Base-by-base conservation (phyloP, 257 asterid species). In the Salvia hispanica region DNA sequence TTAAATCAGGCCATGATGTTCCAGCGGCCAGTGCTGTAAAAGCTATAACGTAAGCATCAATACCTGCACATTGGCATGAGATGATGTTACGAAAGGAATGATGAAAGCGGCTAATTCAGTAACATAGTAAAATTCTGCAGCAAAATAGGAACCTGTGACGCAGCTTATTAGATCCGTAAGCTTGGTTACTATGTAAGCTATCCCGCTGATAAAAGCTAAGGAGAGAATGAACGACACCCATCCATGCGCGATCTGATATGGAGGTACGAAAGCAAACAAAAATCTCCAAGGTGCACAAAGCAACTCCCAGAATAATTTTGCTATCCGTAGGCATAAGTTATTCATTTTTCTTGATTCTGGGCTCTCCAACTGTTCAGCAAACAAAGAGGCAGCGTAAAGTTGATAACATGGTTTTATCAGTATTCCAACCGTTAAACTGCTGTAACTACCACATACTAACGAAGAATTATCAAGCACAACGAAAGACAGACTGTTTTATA, bases 1-100 rank as follows among this genome's bases (percentile, higher is more conserved):
- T 95, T 76, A 93, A 78, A 88, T 93, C 97, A 0, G 97, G 97
- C 97, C 97, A 93, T 2, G 97, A 93, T 67, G 98, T 90, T 66
- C 98, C 98, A 58, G 85, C 87, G 0, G 98, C 97, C 81, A 93
- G 76, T 18, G 98, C 97, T 43, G 98, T 90, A 69, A 90, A 82
- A 45, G 97, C 97, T 74, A 90, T 86, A 47, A 88, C 83, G 18
- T 83, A 87, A 58, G 87, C 61, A 81, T 84, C 75, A 50, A 93
- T 86, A 65, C 98, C 97, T 92, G 92, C 81, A 80, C 16, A 37
- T 48, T 7, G 21, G 56, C 18, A 39, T 51, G 34, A 54, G 67
- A 18, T 7, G 39, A 9, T 8, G 18, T 51, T 60, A 65, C 31
- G 15, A 12, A 28, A 64, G 37, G 60, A 56, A 2, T 43, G 11